Percentiles rank a stretch among this genome's conserved stretches.
phyloP scores from a whole-genome alignment of 345 rosid genomes.

The Acer saccharum region DNA sequence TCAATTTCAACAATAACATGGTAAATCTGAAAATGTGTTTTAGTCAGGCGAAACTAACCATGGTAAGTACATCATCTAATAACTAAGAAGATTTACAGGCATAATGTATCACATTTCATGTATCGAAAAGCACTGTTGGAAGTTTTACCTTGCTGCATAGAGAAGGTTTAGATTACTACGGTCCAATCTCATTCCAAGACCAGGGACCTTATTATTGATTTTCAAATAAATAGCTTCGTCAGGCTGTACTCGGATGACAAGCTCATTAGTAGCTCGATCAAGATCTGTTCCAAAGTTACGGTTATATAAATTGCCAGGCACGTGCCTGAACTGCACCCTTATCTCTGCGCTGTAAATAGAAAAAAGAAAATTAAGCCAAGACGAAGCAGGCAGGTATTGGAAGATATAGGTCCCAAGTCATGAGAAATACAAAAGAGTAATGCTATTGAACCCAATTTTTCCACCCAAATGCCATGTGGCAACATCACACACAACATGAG shows the following conservation, averaged over 20 bases:
- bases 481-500: too few relatives aligned
- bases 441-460: too few relatives aligned
- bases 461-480: too few relatives aligned
- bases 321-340: conserved; percentile 96
- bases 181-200: conserved; percentile 97
- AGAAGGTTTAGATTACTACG: conserved; percentile 85
- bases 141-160: conserved; percentile 77
- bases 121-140: not conserved
- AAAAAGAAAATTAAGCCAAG: conserved; percentile 13
- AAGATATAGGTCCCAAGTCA: conserved; percentile 1
- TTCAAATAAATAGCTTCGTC: conserved; percentile 97
- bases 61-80: not conserved
- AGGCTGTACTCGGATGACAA: conserved; percentile 93
- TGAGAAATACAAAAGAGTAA: not conserved
- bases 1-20: not conserved
- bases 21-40: not conserved
- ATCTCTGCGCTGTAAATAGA: conserved; percentile 77
- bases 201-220: conserved; percentile 97
- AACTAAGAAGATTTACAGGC: not conserved
- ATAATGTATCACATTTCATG: not conserved
- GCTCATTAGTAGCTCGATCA: conserved; percentile 90
- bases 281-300: conserved; percentile 76
- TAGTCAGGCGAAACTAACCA: not conserved
- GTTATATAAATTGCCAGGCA: conserved; percentile 94
- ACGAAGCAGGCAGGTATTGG: not conserved